Conservation (phyloP, 2,329 filamentous ascomycete species). For the Aureobasidium leucospermi region DNA sequence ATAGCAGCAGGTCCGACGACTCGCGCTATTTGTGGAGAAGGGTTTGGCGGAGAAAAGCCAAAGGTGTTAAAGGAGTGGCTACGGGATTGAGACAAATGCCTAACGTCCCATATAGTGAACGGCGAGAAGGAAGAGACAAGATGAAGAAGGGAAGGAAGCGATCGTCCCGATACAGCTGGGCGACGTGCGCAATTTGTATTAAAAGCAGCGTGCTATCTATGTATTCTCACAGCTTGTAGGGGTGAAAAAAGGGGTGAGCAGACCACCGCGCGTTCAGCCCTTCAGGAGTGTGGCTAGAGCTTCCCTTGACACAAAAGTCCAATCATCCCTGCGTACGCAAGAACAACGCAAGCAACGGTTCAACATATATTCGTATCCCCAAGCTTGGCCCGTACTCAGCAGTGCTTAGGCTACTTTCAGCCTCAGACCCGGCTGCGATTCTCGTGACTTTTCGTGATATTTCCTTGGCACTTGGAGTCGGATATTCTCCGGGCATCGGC, state of each 20-base stretch:
- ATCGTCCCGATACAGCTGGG: neutral
- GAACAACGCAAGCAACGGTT: neutral
- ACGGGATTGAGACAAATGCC: neutral
- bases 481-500: neutral
- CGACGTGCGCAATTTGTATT: constrained; percentile 1
- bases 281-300: neutral
- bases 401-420: too few species aligned
- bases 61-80: constrained; percentile 4
- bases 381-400: neutral
- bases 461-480: neutral
- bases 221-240: neutral
- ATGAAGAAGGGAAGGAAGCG: neutral
- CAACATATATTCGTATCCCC: neutral
- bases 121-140: neutral
- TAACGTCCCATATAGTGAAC: constrained; percentile 7
- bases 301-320: neutral
- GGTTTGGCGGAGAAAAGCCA: neutral
- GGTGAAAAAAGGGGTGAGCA: neutral
- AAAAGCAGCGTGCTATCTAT: neutral
- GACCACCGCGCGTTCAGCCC: neutral
- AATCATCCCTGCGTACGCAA: neutral
- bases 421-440: neutral
- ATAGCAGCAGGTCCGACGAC: constrained; percentile 1
- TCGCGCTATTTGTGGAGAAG: constrained; percentile 12
- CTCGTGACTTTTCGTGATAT: neutral